Percentiles rank a stretch among this genome's conserved stretches.
phyloP scores from a whole-genome alignment of 352 stramenopile species.

The Pythium brachiatum region DNA sequence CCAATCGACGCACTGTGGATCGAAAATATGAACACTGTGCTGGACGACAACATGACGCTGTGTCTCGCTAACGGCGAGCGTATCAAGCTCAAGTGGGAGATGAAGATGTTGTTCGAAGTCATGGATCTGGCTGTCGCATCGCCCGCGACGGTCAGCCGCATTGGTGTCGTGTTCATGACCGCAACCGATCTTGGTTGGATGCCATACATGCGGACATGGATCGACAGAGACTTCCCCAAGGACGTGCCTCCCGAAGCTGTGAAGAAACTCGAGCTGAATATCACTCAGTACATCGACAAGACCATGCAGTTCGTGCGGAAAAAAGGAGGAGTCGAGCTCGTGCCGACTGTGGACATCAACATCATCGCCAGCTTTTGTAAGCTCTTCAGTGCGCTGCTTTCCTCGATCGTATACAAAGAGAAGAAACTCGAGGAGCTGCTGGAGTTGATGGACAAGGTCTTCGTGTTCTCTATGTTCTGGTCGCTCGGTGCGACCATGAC shows the following conservation, averaged over 20 bases:
- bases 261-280: conserved; percentile 25
- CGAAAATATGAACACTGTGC: conserved; percentile 91
- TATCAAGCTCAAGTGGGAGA: conserved; percentile 66
- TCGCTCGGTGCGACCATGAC: conserved; percentile 72
- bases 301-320: conserved; percentile 59
- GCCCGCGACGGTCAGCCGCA: conserved; percentile 64
- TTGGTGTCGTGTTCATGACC: conserved; percentile 46
- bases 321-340: conserved; percentile 45
- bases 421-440: conserved; percentile 24
- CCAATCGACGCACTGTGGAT: conserved; percentile 89
- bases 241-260: conserved; percentile 26
- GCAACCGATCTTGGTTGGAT: conserved; percentile 75
- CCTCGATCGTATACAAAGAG: conserved; percentile 5
- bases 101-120: conserved; percentile 89
- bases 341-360: conserved; percentile 79
- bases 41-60: conserved; percentile 48
- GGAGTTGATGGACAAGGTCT: conserved; percentile 44
- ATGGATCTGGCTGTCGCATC: conserved; percentile 82
- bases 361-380: conserved; percentile 72
- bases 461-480: conserved; percentile 82
- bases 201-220: conserved; percentile 77
- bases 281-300: conserved; percentile 46
- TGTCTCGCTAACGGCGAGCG: conserved; percentile 86
- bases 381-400: conserved; percentile 34
- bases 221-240: conserved; percentile 37